phyloP scores from a whole-genome alignment of 2,329 filamentous ascomycete genomes.

The Fusarium siculi region DNA sequence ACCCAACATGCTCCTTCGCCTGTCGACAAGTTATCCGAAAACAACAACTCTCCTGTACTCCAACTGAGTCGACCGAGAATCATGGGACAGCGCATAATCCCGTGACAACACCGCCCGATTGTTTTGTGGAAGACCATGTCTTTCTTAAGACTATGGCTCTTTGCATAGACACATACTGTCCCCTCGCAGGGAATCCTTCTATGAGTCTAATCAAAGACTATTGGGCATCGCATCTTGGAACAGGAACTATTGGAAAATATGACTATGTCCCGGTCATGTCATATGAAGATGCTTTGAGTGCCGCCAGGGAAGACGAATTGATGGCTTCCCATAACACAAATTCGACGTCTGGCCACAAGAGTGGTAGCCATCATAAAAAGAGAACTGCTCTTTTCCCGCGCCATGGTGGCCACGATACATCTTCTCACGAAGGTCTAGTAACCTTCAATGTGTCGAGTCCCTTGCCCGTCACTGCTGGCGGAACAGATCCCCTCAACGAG shows the following conservation, averaged over 20 bases:
- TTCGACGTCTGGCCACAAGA: background rate
- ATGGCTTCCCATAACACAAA: slow-evolving; percentile 1
- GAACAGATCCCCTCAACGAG: slow-evolving; percentile 43
- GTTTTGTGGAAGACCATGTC: slow-evolving; percentile 43
- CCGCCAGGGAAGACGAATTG: slow-evolving; percentile 37
- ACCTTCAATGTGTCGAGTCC: slow-evolving; percentile 1
- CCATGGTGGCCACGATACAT: slow-evolving; percentile 15
- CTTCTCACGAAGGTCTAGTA: slow-evolving; percentile 1
- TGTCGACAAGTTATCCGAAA: slow-evolving; percentile 46
- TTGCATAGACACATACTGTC: slow-evolving; percentile 49
- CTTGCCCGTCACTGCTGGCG: slow-evolving; percentile 38
- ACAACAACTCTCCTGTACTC: slow-evolving; percentile 47
- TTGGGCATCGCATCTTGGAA: slow-evolving; percentile 45
- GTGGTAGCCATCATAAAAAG: background rate
- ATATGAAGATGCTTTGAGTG: slow-evolving; percentile 43
- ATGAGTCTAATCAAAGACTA: slow-evolving; percentile 39
- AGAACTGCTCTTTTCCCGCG: slow-evolving; percentile 1
- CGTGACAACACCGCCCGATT: slow-evolving; percentile 40
- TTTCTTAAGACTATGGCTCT: slow-evolving; percentile 50
- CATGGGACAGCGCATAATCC: slow-evolving; percentile 42
- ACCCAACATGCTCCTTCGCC: slow-evolving; percentile 50
- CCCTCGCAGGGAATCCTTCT: slow-evolving; percentile 31
- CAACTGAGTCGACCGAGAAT: slow-evolving; percentile 24
- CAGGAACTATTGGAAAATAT: slow-evolving; percentile 41
- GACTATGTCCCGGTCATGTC: slow-evolving; percentile 42